Conservation (phyloP, 345 rosid genomes). For the Geranium rotundifolium region DNA sequence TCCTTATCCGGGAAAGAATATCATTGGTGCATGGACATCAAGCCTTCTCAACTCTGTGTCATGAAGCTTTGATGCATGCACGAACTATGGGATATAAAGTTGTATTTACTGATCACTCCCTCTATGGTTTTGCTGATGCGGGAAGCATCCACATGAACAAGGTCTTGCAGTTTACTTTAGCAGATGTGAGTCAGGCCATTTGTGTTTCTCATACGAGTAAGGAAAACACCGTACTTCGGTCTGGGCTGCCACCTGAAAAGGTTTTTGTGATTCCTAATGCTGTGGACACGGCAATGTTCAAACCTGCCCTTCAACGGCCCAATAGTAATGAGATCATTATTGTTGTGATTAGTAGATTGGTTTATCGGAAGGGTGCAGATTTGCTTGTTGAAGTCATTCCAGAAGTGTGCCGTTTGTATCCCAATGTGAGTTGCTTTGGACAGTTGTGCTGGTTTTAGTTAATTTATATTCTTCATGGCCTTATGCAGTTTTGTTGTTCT, state of each 20-base stretch:
- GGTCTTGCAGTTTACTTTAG: slow-evolving; percentile 84
- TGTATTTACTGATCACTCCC: slow-evolving; percentile 87
- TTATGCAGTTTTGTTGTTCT: not conserved
- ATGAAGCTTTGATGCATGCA: slow-evolving; percentile 91
- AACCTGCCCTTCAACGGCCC: slow-evolving; percentile 52
- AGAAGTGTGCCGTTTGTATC: slow-evolving; percentile 58
- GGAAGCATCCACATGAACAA: slow-evolving; percentile 98
- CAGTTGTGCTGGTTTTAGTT: slow-evolving; percentile 1
- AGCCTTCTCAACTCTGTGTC: slow-evolving; percentile 97
- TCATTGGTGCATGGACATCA: slow-evolving; percentile 90
- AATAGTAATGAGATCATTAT: slow-evolving; percentile 52
- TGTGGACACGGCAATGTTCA: slow-evolving; percentile 96
- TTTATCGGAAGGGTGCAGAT: slow-evolving; percentile 93
- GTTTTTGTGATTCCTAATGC: slow-evolving; percentile 92
- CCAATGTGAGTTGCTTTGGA: slow-evolving; percentile 47
- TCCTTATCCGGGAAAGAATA: slow-evolving; percentile 70
- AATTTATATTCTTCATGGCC: not conserved
- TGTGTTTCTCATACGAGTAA: slow-evolving; percentile 96
- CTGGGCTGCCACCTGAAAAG: slow-evolving; percentile 79
- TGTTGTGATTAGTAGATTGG: slow-evolving; percentile 89
- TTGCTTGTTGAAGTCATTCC: slow-evolving; percentile 95
- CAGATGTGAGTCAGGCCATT: slow-evolving; percentile 89
- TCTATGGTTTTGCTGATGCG: slow-evolving; percentile 86
- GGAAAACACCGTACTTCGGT: slow-evolving; percentile 84
- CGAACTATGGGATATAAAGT: slow-evolving; percentile 86